These are phyloP conservation scores for Stemphylium beticola DNA, from an alignment of 2,329 filamentous ascomycete species.

Conservation along the genomic window DNA sequence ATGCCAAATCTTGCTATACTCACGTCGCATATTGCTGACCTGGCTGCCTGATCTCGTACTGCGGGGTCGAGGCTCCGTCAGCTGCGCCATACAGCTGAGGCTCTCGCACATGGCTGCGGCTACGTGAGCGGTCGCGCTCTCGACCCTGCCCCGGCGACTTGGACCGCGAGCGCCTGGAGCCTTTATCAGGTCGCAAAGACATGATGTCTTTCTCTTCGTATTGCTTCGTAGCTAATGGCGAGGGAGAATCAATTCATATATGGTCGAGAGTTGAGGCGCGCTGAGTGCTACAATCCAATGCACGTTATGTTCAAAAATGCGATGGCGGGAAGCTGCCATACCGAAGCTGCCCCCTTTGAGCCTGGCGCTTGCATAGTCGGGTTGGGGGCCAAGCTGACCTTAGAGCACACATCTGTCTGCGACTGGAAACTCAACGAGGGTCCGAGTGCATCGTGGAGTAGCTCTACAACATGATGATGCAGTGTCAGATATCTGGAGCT, in stretches of 20 bases:
- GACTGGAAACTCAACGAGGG: neutral
- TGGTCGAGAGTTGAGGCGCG: slow-evolving; percentile 6
- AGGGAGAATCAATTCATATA: neutral
- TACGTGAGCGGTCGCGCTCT: slow-evolving; percentile 49
- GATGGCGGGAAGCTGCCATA: slow-evolving; percentile 26
- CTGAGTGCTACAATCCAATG: neutral
- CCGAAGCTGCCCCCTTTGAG: slow-evolving; percentile 15
- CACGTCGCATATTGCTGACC: slow-evolving; percentile 42
- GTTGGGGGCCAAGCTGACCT: slow-evolving; percentile 21
- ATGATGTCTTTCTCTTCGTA: slow-evolving; percentile 26
- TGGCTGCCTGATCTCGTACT: slow-evolving; percentile 52
- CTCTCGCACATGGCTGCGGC: slow-evolving; percentile 48
- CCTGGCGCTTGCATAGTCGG: slow-evolving; percentile 11
- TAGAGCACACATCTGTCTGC: neutral
- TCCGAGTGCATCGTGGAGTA: neutral
- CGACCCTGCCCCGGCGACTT: slow-evolving; percentile 50
- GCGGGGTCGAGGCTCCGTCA: slow-evolving; percentile 42
- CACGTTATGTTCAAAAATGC: slow-evolving; percentile 19
- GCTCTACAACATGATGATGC: neutral
- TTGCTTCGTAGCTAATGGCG: neutral
- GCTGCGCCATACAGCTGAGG: slow-evolving; percentile 42
- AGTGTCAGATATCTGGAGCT: neutral
- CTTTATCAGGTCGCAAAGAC: slow-evolving; percentile 52
- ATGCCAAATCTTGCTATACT: slow-evolving; percentile 24
- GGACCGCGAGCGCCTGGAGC: slow-evolving; percentile 50